Evolutionary conservation across 2,329 filamentous ascomycete genomes (phyloP), one percentile per base, ranked within the genome.

Genomic region (Malbranchea cinnamomea): DNA sequence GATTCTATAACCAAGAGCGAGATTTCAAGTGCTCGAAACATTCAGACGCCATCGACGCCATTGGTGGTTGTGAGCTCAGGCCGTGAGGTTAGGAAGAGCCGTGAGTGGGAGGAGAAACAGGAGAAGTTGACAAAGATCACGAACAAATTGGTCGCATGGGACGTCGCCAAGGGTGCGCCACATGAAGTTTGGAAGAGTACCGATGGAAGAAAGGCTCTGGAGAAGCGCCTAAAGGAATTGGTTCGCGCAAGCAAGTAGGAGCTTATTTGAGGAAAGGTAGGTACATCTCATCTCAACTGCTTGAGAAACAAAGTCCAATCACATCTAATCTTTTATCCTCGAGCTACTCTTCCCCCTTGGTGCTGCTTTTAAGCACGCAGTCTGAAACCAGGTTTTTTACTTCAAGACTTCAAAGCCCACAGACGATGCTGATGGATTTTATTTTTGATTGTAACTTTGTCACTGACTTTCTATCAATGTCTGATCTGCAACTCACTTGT

Each of bases 31-130:
- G 83, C 83, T 34, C 66, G 78, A 13, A 74, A 76, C 26, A 89
- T 95, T 31, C 82, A 93, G 55, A 67, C 68, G 34, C 64, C 65
- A n/a, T 63, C 79, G 34, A 80, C 78, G 9, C 78, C 83, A 5
- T 58, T 95, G 22, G 76, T 76, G 2, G 61, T 98, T 14, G 68
- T 95, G 33, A 92, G 80, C 50, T 92, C 82, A 1, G 87, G 83
- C 0, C 64, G 74, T 33, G 65, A 78, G 43, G 63, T 83, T 32
- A 67, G 71, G 34, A 63, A 56, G 28, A 75, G 80, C 49, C 59
- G 62, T 26, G 65, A 71, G 33, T 98, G 89, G 89, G 76, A 79
- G 50, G 60, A 68, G 39, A 84, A 83, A 52, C 89, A 98, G 60
- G 67, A 80, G 42, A 85, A 93, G 46, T 56, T 94, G 37, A 84